phyloP scores from a whole-genome alignment of 1,284 basidiomycete species.

The Meira nashicola region DNA sequence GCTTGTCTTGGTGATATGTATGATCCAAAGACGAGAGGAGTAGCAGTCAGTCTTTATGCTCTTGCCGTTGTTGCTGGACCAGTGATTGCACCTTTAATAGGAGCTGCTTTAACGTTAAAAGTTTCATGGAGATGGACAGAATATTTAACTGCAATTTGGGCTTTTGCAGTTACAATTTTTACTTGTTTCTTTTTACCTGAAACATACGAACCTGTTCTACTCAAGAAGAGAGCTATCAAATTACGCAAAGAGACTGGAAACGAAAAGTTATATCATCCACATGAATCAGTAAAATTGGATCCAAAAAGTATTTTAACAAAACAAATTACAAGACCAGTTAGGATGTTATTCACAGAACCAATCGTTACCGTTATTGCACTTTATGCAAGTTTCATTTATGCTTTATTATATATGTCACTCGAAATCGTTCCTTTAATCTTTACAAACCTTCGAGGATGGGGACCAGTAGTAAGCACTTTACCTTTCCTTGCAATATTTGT shows the following conservation, averaged over 20 bases:
- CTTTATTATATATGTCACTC: constrained; percentile 10
- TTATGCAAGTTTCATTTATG: constrained; percentile 16
- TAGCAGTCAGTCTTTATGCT: constrained; percentile 66
- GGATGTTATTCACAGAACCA: constrained; percentile 34
- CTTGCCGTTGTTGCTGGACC: constrained; percentile 74
- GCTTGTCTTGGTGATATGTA: constrained; percentile 62
- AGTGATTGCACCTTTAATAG: constrained; percentile 53
- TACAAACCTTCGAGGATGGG: background rate
- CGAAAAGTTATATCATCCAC: constrained; percentile 34
- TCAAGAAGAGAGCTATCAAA: constrained; percentile 33
- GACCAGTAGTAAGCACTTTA: constrained; percentile 4
- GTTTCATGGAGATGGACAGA: constrained; percentile 15
- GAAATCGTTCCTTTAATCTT: constrained; percentile 7
- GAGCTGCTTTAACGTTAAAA: constrained; percentile 23
- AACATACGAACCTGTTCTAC: constrained; percentile 44
- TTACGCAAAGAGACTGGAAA: constrained; percentile 39
- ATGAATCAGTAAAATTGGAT: constrained; percentile 32
- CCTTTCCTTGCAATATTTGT: constrained; percentile 9
- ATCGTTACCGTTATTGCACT: constrained; percentile 27
- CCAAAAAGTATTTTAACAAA: constrained; percentile 33
- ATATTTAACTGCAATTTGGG: constrained; percentile 58
- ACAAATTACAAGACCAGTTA: constrained; percentile 39
- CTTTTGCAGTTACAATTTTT: constrained; percentile 58
- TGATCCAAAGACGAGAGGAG: constrained; percentile 66
- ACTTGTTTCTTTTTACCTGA: constrained; percentile 27